Evolutionary conservation across 768 basidiomycete genomes (phyloP), one percentile per base, ranked within the genome.

Genomic region (Galerina sulciceps): DNA sequence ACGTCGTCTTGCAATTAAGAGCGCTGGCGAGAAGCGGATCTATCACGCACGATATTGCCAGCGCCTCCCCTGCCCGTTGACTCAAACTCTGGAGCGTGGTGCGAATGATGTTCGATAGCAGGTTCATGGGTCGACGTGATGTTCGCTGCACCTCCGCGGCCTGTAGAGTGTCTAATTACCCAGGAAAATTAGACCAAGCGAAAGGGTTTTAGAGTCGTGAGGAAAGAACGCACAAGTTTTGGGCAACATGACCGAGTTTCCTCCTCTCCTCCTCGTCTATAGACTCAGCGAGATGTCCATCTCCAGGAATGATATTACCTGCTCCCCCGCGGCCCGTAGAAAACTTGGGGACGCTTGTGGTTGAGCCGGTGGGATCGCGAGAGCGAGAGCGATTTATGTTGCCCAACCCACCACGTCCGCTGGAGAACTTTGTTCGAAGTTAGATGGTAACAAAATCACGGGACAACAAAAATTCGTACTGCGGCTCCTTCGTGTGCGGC

Each of bases 111-210:
- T 35, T 84, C 82, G 42, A 79, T 61, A 0, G 69, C 65, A 1
- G 83, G 82, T 4, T 72, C 70, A 22, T 71, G 74, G 0, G 57
- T n/a, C 17, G 47, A 15, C 1, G 80, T 82, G 20, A 89, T 65
- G 62, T 90, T 90, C 3, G 85, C 89, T 4, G 69, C 61, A n/a
- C 89, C 89, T 26, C 89, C 89, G 47, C 89, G 84, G 43, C 88
- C 88, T 1, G 82, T 85, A 3, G 87, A 88, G 68, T 89, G 87
- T 11, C 85, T 87, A 20, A 14, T 11, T 11, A n/a, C 17, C 37
- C 20, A 31, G n/a, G 47, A 22, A 40, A 20, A 3, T 31, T 2
- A 31, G 26, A 31, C 1, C 8, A 31, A n/a, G n/a, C n/a, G n/a
- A n/a, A n/a, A n/a, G 26, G 8, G 4, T 3, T 2, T 31, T 8